Evolutionary conservation across 306 rosid species (phyloP), one percentile per base, ranked within the genome.

Genomic region (Canavalia gladiata): DNA sequence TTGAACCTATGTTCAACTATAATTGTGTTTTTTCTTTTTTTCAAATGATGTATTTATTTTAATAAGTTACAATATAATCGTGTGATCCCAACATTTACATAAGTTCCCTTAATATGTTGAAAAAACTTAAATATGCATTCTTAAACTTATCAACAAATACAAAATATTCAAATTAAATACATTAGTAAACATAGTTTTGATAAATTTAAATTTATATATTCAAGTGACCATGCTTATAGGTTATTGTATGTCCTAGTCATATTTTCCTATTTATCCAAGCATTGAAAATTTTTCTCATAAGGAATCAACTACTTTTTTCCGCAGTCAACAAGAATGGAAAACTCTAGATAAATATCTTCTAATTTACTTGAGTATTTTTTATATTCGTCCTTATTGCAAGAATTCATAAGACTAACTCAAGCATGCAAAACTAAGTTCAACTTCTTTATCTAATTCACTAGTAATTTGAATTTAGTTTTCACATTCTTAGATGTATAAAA

Each of bases 201-300:
- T 2, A 1, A 42, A 42, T 42, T 30, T 58, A 58, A 45, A 45
- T 45, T 45, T 39, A 39, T 4, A 39, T 39, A 39, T 39, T 39
- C 2, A 2, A 39, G 4, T 39, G 2, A 30, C 2, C 51, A 66
- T n/a, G 41, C 72, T 51, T 66, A 66, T n/a, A 1, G 34, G 51
- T 66, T 2, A 51, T 41, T 18, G 50, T 39, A 7, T 66, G 39
- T 7, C 72, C 72, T 33, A 66, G 37, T 39, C 41, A 51, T 51
- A 66, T 39, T 13, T 39, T 34, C 5, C 4, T 47, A 66, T 66
- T 41, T 39, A 46, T 66, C 72, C 72, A 66, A 6, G 72, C 50
- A 41, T 33, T 39, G 51, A 66, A 50, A 41, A 66, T 66, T 66
- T 66, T 41, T 51, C 51, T 66, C 41, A 51, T 66, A n/a, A 13